Percentiles rank a stretch among this genome's conserved stretches.
These are phyloP conservation scores for Coniochaeta hoffmannii DNA, from an alignment of 2,329 filamentous ascomycete species.

Conservation along the genomic window DNA sequence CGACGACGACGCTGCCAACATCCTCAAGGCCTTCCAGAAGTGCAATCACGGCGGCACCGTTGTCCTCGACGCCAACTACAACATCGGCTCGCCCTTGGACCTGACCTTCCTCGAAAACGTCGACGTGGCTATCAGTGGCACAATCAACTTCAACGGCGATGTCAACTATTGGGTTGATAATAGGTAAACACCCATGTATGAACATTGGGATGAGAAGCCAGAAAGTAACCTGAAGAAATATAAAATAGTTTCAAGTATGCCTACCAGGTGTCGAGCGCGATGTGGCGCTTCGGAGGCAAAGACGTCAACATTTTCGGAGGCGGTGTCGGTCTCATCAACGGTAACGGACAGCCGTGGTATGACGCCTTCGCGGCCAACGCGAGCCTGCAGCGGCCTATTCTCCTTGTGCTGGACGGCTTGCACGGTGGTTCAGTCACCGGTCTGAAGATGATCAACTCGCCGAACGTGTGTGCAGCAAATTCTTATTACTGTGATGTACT, in stretches of 20 bases:
- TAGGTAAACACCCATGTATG: too few species aligned
- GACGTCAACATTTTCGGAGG: constrained; percentile 62
- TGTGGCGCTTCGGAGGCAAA: constrained; percentile 59
- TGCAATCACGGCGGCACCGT: constrained; percentile 51
- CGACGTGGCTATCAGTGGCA: constrained; percentile 41
- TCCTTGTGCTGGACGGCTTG: constrained; percentile 53
- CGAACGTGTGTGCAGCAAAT: constrained; percentile 26
- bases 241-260: constrained; percentile 49
- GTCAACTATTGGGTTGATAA: constrained; percentile 59
- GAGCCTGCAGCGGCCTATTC: constrained; percentile 50
- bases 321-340: constrained; percentile 36
- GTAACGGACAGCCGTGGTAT: constrained; percentile 60
- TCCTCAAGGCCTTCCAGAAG: constrained; percentile 3
- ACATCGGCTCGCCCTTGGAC: constrained; percentile 54
- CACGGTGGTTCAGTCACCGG: constrained; percentile 47
- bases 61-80: constrained; percentile 49
- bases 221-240: too few species aligned
- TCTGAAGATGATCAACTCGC: constrained; percentile 49
- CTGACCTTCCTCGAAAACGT: constrained; percentile 54
- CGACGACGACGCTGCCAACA: constrained; percentile 6
- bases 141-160: constrained; percentile 55
- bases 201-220: too few species aligned
- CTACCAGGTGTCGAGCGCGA: constrained; percentile 61
- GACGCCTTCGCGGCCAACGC: constrained; percentile 50
- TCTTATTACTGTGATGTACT: not conserved